These are phyloP conservation scores for Apiotrichum siamense DNA, from an alignment of 1,284 basidiomycete species.

Conservation along the genomic window DNA sequence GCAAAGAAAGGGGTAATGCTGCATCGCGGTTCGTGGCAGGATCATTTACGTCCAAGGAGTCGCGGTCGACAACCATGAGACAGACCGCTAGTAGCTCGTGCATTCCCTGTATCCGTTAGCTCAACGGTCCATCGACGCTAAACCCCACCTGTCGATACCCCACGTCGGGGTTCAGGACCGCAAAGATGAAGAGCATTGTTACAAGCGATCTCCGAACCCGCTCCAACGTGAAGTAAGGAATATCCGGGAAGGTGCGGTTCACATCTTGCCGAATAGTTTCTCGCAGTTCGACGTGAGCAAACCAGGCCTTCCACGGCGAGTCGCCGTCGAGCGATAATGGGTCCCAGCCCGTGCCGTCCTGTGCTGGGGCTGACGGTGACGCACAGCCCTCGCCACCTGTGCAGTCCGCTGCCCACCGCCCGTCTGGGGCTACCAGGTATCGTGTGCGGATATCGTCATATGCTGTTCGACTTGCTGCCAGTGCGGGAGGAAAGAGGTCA, in stretches of 20 bases:
- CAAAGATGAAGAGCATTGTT: constrained; percentile 76
- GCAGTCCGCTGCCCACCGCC: constrained; percentile 49
- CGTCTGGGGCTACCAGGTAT: constrained; percentile 50
- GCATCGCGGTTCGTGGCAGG: constrained; percentile 1
- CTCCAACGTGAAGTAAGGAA: constrained; percentile 71
- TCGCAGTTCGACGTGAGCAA: constrained; percentile 73
- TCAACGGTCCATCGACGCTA: neutral
- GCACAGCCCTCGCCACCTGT: constrained; percentile 31
- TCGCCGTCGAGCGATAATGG: constrained; percentile 77
- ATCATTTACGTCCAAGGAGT: constrained; percentile 53
- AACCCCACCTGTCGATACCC: constrained; percentile 61
- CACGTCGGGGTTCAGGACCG: constrained; percentile 65
- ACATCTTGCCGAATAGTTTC: constrained; percentile 87
- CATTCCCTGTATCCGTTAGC: constrained; percentile 65
- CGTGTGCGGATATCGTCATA: constrained; percentile 44
- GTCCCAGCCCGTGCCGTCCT: constrained; percentile 56
- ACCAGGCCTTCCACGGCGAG: constrained; percentile 89
- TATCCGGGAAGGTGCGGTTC: constrained; percentile 89
- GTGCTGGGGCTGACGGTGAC: constrained; percentile 1
- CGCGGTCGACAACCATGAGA: constrained; percentile 72
- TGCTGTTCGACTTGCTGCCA: constrained; percentile 25
- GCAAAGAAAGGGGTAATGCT: neutral
- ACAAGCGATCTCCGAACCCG: constrained; percentile 72
- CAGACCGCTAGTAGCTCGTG: constrained; percentile 85
- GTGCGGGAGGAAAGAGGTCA: constrained; percentile 30